Conservation (phyloP, 2,329 filamentous ascomycete genomes). For the Alternaria sp. region DNA sequence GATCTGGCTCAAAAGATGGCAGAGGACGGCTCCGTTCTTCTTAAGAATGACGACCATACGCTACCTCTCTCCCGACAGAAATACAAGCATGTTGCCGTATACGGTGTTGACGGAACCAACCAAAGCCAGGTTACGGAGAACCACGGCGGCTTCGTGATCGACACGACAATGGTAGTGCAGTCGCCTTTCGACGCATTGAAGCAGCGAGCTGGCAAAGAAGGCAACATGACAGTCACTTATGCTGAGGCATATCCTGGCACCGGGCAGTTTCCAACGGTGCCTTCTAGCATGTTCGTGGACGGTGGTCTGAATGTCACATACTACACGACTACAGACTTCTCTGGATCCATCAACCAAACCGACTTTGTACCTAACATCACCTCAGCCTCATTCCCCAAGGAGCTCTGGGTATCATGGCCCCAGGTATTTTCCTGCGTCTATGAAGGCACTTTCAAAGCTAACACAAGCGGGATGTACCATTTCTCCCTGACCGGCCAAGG, state of each 20-base stretch:
- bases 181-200: not conserved
- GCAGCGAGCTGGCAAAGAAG: conserved; percentile 2
- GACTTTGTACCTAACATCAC: not conserved
- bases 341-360: not conserved
- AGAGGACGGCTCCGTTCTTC: not conserved
- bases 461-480: not conserved
- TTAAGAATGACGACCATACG: not conserved
- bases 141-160: not conserved
- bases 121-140: not conserved
- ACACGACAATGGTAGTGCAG: not conserved
- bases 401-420: not conserved
- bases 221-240: conserved; percentile 7
- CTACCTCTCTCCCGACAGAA: not conserved
- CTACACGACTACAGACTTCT: not conserved
- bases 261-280: not conserved
- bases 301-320: not conserved
- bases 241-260: conserved; percentile 2
- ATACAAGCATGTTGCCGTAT: not conserved
- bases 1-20: not conserved
- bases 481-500: not conserved
- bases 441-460: not conserved
- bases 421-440: not conserved
- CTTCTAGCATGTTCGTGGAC: conserved; percentile 2
- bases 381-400: not conserved
- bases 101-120: not conserved